Evolutionary conservation across 202 grass and related monocot genomes (phyloP).

Genomic region (Saccharum hybrid): DNA sequence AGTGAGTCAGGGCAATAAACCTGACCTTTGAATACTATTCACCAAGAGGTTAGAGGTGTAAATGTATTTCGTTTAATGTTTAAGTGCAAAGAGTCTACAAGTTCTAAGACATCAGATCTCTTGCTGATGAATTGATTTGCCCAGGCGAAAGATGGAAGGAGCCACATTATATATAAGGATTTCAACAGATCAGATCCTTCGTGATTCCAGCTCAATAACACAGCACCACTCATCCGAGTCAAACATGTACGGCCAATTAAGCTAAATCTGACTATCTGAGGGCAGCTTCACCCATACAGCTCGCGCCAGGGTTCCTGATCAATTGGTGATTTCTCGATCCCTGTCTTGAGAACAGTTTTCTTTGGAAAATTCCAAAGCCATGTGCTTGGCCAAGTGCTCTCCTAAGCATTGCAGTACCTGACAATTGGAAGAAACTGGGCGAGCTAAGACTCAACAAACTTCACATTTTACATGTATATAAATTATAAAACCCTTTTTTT

Average conservation of each 20-base stretch:
- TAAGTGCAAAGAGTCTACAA: not conserved
- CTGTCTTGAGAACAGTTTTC: conserved; percentile 49
- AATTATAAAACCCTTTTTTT: not conserved
- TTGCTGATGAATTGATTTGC: not conserved
- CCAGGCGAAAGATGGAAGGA: not conserved
- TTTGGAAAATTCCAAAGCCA: conserved; percentile 57
- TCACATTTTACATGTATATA: not conserved
- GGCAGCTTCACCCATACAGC: conserved; percentile 53
- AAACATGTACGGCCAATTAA: conserved; percentile 6
- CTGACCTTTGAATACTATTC: not conserved
- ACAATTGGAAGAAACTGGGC: conserved; percentile 2
- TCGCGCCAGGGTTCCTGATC: conserved; percentile 70
- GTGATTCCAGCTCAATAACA: not conserved
- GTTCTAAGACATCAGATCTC: not conserved
- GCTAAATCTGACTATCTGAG: not conserved
- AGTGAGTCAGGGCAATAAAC: not conserved
- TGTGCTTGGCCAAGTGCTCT: conserved; percentile 56
- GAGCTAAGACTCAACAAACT: conserved; percentile 15
- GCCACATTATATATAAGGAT: not conserved
- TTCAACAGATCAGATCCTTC: not conserved
- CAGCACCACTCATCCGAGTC: not conserved
- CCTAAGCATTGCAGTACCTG: conserved; percentile 59
- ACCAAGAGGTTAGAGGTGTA: not conserved
- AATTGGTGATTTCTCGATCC: conserved; percentile 40
- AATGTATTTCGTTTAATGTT: not conserved